Evolutionary conservation across 140 eudicot genomes (phyloP), one percentile per base, ranked within the genome.

Genomic region (Ambrosia hybrid): DNA sequence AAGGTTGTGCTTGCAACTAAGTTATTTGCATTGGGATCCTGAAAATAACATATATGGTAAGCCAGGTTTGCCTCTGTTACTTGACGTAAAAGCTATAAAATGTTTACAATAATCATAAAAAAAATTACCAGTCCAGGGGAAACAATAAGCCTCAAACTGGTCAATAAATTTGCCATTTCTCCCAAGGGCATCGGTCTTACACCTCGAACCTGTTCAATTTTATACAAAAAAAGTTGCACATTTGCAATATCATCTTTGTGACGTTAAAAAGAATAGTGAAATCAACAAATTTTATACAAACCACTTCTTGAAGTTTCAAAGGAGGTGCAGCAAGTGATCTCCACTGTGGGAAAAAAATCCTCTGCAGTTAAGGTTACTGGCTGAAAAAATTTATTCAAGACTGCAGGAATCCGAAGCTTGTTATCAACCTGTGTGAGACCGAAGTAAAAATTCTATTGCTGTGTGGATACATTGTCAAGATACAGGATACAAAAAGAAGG

Each of bases 301-400:
- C 99, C 90, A 94, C 99, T 94, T 94, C 97, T 82, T 94, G 99
- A 75, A 88, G 95, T 82, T 94, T 94, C 76, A 94, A 74, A 75
- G 99, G 99, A 33, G 99, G 96, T 61, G 92, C 92, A 68, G 96
- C 88, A 53, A 94, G 97, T 60, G 90, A 80, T 86, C 96, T 88
- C 99, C 99, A 94, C 73, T 88, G 96, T 8, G 96, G 89, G 76
- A 94, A 94, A 83, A 83, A 94, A 94, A 46, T 90, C 97, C 51
- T 94, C 97, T 0, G 88, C 82, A 9, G 97, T 76, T 65, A 94
- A 81, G 21, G 88, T 57, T 60, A 91, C 83, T 38, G 97, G 99
- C 81, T 90, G 97, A 72, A 94, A 79, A 81, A 94, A 94, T 70
- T 94, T 94, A 76, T 86, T 90, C 81, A 94, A 72, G 45, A 91